A percentile compares a stretch with the other conserved stretches of the same genome.
phyloP scores from a whole-genome alignment of 805 yeast species.

The Pichia occidentalis region DNA sequence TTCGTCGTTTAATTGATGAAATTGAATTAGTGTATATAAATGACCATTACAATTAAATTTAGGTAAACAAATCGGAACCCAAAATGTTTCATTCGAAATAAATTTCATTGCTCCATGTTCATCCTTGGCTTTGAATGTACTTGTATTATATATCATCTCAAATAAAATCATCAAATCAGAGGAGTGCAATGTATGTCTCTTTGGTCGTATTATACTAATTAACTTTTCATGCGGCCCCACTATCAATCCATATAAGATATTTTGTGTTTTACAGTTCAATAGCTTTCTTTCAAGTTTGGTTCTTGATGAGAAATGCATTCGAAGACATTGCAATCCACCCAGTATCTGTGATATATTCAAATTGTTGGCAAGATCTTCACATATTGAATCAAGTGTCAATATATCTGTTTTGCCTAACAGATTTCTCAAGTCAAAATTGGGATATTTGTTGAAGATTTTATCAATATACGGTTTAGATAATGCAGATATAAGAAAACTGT shows the following conservation, averaged over 20 bases:
- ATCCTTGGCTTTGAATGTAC: slow-evolving; percentile 34
- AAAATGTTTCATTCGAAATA: slow-evolving; percentile 58
- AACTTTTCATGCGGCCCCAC: slow-evolving; percentile 59
- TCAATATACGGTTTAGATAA: slow-evolving; percentile 73
- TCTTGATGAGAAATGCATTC: slow-evolving; percentile 52
- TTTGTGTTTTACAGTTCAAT: slow-evolving; percentile 40
- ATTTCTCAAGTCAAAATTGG: slow-evolving; percentile 76
- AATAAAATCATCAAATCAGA: slow-evolving; percentile 73
- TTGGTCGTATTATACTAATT: slow-evolving; percentile 68
- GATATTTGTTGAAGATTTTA: slow-evolving; percentile 59
- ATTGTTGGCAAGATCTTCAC: slow-evolving; percentile 41
- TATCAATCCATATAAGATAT: slow-evolving; percentile 69
- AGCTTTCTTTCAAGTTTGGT: slow-evolving; percentile 50
- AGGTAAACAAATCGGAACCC: slow-evolving; percentile 93
- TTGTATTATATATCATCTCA: slow-evolving; percentile 59
- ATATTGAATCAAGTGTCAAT: slow-evolving; percentile 60
- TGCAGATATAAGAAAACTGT: slow-evolving; percentile 75
- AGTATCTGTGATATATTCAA: slow-evolving; percentile 55
- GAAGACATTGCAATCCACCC: slow-evolving; percentile 60
- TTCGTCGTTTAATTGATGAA: slow-evolving; percentile 36
- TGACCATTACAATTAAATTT: slow-evolving; percentile 86
- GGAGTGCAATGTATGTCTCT: slow-evolving; percentile 69
- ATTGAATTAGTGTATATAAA: slow-evolving; percentile 70
- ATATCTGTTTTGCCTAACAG: slow-evolving; percentile 70
- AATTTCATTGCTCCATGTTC: slow-evolving; percentile 14